Base-by-base conservation (phyloP, 2,329 filamentous ascomycete genomes). In the Penicillium crustosum region DNA sequence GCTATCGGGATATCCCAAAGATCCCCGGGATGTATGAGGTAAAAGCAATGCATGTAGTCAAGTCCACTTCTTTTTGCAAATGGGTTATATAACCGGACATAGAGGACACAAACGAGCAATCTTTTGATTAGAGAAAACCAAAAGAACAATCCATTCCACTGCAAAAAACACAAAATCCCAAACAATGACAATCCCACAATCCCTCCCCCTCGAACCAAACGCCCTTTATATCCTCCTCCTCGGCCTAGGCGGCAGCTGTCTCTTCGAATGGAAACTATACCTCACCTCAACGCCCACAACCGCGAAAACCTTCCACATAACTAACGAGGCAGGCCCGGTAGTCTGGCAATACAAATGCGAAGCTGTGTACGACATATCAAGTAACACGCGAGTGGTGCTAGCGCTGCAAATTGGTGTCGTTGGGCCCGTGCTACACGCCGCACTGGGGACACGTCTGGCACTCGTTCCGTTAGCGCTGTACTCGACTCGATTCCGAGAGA, bases 201-300 rank as follows among this genome's bases (percentile, higher is more conserved):
- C 53, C 36, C 41, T 61, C 13, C 2, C n/a, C n/a, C 53, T 64
- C 39, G 60, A 66, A 21, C 36, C 53, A 25, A 62, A 67, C 44
- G 50, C 54, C 4, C 47, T 69, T 3, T 70, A 70, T 45, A 47
- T 70, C 38, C 56, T 66, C 23, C 53, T 69, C 25, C 62, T 61
- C 13, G 65, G 65, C 15, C 53, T 59, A 17, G 60, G 61, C 13
- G 45, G 63, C 35, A 53, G 36, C 25, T 57, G 61, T 33, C 43
- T 25, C 7, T 69, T 69, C 35, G 62, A 68, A 43, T 70, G 66
- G 67, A 57, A 59, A 19, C 39, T 70, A 5, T 70, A 66, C 39
- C 62, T 69, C 15, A 59, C 65, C 12, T 61, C 33, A 15, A 53
- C 59, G 15, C 8, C 42, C 4, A 49, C 23, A 6, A 45, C 42